Evolutionary conservation across 2,329 filamentous ascomycete species (phyloP).

Genomic region (Calonectria pteridis): DNA sequence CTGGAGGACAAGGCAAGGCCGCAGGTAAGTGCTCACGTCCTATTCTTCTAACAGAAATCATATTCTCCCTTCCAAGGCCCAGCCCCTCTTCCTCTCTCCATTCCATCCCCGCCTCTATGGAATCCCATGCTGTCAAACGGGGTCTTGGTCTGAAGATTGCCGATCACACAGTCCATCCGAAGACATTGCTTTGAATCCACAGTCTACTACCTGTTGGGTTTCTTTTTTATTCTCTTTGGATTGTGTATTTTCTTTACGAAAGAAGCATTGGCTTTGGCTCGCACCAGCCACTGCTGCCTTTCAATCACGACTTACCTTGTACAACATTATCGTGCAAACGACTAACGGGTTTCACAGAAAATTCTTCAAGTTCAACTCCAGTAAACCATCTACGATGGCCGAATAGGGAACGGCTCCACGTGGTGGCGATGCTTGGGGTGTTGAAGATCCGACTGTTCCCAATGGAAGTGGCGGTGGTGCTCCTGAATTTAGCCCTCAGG

Average conservation of each 20-base stretch:
- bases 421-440: conserved; percentile 14
- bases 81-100: not conserved
- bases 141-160: not conserved
- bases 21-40: not conserved
- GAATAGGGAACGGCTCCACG: conserved; percentile 17
- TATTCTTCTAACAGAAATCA: not conserved
- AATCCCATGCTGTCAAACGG: not conserved
- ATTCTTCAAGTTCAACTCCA: not conserved
- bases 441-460: not conserved
- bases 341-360: not conserved
- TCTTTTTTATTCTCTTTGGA: not conserved
- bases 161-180: not conserved
- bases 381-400: conserved; percentile 16
- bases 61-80: not conserved
- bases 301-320: not conserved
- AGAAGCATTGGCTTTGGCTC: no score
- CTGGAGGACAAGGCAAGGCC: not conserved
- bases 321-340: not conserved
- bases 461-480: not conserved
- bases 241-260: not conserved
- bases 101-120: not conserved
- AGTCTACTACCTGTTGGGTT: not conserved
- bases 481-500: not conserved
- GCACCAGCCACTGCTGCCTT: not conserved
- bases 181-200: not conserved